phyloP scores from a whole-genome alignment of 805 yeast species.

The Zygoascus bituminiphila region DNA sequence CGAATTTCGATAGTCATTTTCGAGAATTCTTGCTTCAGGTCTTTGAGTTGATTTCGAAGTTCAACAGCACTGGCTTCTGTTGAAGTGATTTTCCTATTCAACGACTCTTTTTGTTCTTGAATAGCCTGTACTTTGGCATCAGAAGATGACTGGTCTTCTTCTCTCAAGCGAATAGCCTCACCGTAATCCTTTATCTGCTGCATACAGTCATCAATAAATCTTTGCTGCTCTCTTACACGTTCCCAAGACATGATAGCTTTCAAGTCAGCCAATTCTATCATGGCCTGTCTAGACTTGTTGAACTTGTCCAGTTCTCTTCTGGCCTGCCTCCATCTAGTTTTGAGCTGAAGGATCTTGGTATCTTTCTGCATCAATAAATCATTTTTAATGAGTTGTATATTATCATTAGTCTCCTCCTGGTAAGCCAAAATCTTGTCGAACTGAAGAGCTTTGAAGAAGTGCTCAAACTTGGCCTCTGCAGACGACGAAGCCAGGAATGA shows the following conservation, averaged over 20 bases:
- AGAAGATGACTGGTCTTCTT: background rate
- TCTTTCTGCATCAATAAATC: constrained; percentile 33
- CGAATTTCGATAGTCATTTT: background rate
- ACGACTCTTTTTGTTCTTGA: background rate
- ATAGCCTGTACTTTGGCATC: background rate
- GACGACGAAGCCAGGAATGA: constrained; percentile 75
- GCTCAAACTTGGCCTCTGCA: constrained; percentile 60
- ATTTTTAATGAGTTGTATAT: constrained; percentile 34
- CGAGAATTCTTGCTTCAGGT: background rate
- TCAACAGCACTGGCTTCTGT: background rate
- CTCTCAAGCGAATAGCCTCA: background rate
- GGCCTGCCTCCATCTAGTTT: background rate
- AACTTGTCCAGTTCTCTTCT: background rate
- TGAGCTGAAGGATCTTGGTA: constrained; percentile 16
- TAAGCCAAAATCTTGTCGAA: constrained; percentile 48
- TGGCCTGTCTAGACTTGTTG: constrained; percentile 1
- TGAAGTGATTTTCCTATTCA: background rate
- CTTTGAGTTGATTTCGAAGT: background rate
- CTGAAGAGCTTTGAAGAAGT: constrained; percentile 74
- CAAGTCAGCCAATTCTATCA: background rate
- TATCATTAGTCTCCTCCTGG: constrained; percentile 34
- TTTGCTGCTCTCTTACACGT: constrained; percentile 1
- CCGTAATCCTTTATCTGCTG: background rate
- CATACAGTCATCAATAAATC: background rate
- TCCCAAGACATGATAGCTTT: background rate